Conservation (phyloP, 2,329 filamentous ascomycete species). For the Fusarium burgessii region DNA sequence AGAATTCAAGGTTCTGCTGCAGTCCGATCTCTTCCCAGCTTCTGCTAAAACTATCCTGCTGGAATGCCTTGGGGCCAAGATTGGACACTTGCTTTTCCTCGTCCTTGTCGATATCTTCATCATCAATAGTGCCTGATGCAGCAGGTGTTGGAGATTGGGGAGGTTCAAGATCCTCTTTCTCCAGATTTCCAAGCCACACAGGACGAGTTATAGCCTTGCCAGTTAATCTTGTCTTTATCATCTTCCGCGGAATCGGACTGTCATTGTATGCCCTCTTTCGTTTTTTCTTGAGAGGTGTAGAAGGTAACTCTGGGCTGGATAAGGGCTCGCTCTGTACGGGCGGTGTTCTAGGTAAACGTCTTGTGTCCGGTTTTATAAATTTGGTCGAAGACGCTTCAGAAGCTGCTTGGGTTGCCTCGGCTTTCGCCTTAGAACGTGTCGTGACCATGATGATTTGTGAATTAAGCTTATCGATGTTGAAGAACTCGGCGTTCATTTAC, state of each 20-base stretch:
- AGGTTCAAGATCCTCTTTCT: not conserved
- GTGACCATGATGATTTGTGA: conserved; percentile 8
- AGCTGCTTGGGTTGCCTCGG: not conserved
- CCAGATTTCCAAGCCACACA: not conserved
- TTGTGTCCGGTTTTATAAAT: not conserved
- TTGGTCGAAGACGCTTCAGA: not conserved
- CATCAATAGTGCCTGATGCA: not conserved
- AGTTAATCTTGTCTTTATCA: not conserved
- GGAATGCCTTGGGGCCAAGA: conserved; percentile 13
- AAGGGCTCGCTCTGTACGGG: not conserved
- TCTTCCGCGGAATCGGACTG: conserved; percentile 10
- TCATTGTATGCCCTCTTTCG: not conserved
- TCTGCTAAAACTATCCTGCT: not conserved
- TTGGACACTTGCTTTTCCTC: not conserved
- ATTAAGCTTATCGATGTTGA: not conserved
- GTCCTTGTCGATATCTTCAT: not conserved
- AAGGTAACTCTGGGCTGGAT: not conserved
- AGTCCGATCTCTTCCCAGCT: not conserved
- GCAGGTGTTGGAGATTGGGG: not conserved
- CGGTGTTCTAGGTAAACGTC: not conserved
- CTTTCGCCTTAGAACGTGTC: not conserved
- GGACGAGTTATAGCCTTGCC: not conserved
- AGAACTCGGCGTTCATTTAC: not conserved
- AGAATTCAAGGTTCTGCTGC: conserved; percentile 19
- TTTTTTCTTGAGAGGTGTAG: conserved; percentile 6